phyloP scores from a whole-genome alignment of 441 rosid genomes.

The Pelargonium australe region DNA sequence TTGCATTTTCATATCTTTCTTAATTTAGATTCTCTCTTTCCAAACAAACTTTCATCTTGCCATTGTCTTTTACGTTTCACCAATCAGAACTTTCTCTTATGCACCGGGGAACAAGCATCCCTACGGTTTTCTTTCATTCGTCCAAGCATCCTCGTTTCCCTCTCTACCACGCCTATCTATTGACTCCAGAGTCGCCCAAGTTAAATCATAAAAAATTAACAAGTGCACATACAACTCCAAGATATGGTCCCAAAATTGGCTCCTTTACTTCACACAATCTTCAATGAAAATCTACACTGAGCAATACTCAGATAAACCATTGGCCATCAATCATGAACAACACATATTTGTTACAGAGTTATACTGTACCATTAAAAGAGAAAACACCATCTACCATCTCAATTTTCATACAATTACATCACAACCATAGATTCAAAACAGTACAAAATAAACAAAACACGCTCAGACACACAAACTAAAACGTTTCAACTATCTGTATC shows the following conservation, averaged over 20 bases:
- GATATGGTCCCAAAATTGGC: neutral
- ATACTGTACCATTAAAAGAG: neutral
- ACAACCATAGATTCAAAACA: neutral
- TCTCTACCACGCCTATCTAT: neutral
- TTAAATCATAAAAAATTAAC: neutral
- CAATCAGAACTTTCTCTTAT: neutral
- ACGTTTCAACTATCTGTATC: neutral
- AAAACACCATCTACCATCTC: neutral
- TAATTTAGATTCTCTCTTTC: neutral
- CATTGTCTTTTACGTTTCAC: neutral
- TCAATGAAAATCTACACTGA: neutral
- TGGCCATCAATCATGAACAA: neutral
- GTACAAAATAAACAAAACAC: neutral
- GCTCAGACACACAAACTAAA: neutral
- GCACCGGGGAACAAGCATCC: neutral
- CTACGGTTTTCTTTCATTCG: neutral
- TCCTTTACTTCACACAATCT: neutral
- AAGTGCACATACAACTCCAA: neutral
- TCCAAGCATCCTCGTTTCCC: neutral
- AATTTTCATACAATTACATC: neutral
- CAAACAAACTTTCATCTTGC: neutral
- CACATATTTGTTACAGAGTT: neutral
- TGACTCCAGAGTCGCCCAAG: neutral
- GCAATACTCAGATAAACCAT: neutral
- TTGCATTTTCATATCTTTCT: neutral